phyloP scores from a whole-genome alignment of 805 yeast genomes.

The Cyberlindnera mississippiensis region DNA sequence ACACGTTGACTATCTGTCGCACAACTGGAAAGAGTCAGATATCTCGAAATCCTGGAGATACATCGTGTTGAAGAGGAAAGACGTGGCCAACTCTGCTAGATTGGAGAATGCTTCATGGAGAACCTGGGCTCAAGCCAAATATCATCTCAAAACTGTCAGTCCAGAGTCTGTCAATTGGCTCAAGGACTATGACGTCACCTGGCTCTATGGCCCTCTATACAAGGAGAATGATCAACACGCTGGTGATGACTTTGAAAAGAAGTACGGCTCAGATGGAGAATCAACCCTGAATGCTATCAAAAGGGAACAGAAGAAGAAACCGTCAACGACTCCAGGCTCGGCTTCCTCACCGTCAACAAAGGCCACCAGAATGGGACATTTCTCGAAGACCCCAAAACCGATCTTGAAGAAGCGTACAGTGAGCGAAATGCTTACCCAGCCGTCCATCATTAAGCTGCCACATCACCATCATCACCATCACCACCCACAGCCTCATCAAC shows the following conservation, averaged over 20 bases:
- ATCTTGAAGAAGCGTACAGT: conserved; percentile 84
- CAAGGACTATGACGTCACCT: conserved; percentile 94
- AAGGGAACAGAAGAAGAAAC: conserved; percentile 20
- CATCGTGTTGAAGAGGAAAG: conserved; percentile 75
- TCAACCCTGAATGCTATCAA: conserved; percentile 23
- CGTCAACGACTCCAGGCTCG: conserved; percentile 13
- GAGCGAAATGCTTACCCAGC: conserved; percentile 72
- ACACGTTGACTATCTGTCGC: conserved; percentile 93
- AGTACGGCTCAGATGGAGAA: conserved; percentile 39
- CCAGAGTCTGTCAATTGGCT: conserved; percentile 96
- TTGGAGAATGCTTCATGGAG: conserved; percentile 94
- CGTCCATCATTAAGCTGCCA: conserved; percentile 30
- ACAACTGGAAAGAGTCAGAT: conserved; percentile 93
- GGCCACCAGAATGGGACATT: conserved; percentile 11
- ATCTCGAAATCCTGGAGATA: conserved; percentile 95
- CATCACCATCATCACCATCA: conserved; percentile 18
- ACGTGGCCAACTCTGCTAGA: conserved; percentile 77
- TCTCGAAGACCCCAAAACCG: conserved; percentile 50
- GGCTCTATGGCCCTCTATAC: conserved; percentile 87
- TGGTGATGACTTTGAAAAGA: conserved; percentile 22
- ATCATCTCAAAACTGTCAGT: conserved; percentile 71
- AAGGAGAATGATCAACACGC: conserved; percentile 14
- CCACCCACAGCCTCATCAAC: conserved; percentile 2
- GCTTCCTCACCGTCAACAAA: conserved; percentile 12
- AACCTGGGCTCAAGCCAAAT: conserved; percentile 93